Conservation (phyloP, 2,329 filamentous ascomycete genomes). For the Boeremia exigua region DNA sequence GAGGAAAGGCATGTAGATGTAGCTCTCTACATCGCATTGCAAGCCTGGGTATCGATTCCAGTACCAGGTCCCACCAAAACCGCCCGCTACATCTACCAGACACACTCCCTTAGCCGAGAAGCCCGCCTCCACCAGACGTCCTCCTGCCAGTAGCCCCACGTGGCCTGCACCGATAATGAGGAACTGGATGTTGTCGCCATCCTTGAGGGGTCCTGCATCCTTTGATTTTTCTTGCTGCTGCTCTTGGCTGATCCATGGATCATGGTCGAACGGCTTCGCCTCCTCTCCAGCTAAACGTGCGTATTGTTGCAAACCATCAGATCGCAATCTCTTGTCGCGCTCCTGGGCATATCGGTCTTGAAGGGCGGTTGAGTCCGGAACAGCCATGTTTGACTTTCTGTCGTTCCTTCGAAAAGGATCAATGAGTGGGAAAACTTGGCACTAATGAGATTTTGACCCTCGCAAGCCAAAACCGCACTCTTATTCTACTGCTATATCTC, state of each 20-base stretch:
- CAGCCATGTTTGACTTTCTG: background rate
- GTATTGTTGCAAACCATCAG: background rate
- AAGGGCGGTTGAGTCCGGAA: background rate
- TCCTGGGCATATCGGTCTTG: background rate
- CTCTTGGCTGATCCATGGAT: background rate
- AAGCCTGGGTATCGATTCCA: slow-evolving; percentile 51
- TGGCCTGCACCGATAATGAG: slow-evolving; percentile 43
- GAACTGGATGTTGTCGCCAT: slow-evolving; percentile 17
- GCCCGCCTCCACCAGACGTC: slow-evolving; percentile 18
- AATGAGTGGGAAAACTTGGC: too few relatives aligned
- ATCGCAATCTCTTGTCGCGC: background rate
- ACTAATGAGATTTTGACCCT: too few relatives aligned
- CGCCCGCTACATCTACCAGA: slow-evolving; percentile 51
- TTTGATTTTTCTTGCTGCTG: background rate
- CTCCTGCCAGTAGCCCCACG: slow-evolving; percentile 32
- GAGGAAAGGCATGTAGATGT: slow-evolving; percentile 65
- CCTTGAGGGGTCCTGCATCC: background rate
- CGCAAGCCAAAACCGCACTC: too few relatives aligned
- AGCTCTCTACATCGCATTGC: slow-evolving; percentile 65
- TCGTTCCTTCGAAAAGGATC: background rate
- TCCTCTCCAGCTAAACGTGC: background rate
- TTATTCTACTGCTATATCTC: too few relatives aligned
- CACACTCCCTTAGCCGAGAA: slow-evolving; percentile 25
- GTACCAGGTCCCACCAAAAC: slow-evolving; percentile 56
- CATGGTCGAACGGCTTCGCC: background rate